Evolutionary conservation across 129 eudicot species (phyloP), one percentile per base, ranked within the genome.

Genomic region (Artemisia annua): DNA sequence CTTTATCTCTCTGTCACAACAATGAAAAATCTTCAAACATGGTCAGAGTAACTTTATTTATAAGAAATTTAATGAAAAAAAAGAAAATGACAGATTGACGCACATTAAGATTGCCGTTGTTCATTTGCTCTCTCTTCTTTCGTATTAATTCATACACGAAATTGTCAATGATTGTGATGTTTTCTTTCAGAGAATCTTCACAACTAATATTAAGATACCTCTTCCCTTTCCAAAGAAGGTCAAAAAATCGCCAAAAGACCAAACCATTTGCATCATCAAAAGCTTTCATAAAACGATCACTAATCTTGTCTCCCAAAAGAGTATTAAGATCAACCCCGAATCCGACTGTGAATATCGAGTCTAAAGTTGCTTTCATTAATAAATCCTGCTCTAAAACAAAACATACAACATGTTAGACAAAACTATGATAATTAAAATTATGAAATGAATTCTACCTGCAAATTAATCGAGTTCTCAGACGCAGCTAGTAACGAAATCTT

Each of bases 141-240:
- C 18, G 63, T 57, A 57, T 57, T 17, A 57, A 57, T 57, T 6
- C 26, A 57, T 57, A 57, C 28, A 57, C 28, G 67, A 9, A 57
- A 11, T 60, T 70, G 73, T 87, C 78, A 3, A 84, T 67, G 80
- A 83, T 60, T 74, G 62, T 58, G 64, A 84, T 80, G 69, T 77
- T 76, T 11, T 70, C 63, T 79, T 77, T 87, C 3, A 66, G 26
- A 14, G 16, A 8, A 15, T 6, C 66, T 58, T 58, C 64, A 4
- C 35, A 20, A 9, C 64, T 39, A 58, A 58, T 58, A 14, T 58
- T 58, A 19, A 20, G 20, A 58, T 58, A 58, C 64, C 64, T 58
- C 13, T 58, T 58, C 32, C 11, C 64, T 30, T 30, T 58, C 39
- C 64, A 58, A n/a, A 35, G 10, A 64, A 64, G 35, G 35, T 30